Percentiles rank a stretch among this genome's conserved stretches.
phyloP scores from a whole-genome alignment of 441 rosid genomes.

The Gossypium schwendimanii region DNA sequence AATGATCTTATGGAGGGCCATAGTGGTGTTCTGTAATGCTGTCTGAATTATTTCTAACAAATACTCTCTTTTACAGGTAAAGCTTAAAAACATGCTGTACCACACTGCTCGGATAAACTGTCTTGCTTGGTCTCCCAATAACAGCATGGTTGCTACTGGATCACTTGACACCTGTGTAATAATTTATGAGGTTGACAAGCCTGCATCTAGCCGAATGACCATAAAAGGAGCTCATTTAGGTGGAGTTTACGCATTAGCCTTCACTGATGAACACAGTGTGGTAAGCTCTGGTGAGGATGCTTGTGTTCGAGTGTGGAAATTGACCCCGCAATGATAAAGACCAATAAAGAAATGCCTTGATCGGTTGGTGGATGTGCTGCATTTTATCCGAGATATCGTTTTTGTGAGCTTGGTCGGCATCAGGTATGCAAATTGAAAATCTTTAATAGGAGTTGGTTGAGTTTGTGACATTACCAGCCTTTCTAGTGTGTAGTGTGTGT shows the following conservation, averaged over 20 bases:
- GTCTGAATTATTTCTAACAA: background rate
- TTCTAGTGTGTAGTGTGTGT: constrained; percentile 2
- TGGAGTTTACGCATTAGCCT: constrained; percentile 86
- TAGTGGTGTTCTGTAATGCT: background rate
- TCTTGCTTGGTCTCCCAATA: constrained; percentile 92
- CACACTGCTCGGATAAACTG: constrained; percentile 95
- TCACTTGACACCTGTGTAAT: constrained; percentile 87
- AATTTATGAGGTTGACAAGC: constrained; percentile 77
- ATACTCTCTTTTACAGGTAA: constrained; percentile 38
- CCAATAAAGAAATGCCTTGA: background rate
- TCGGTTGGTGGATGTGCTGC: background rate
- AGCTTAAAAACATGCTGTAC: constrained; percentile 87
- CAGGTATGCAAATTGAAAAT: background rate
- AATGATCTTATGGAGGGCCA: background rate
- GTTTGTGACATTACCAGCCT: background rate
- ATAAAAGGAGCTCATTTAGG: constrained; percentile 89
- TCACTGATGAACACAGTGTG: constrained; percentile 53
- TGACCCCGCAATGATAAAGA: constrained; percentile 35
- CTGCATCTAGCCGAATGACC: constrained; percentile 65
- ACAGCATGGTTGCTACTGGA: constrained; percentile 78
- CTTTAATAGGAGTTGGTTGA: background rate
- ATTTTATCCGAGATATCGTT: constrained; percentile 10
- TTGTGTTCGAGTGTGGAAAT: constrained; percentile 77
- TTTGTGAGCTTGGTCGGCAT: constrained; percentile 13
- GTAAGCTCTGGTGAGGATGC: constrained; percentile 98